These are phyloP conservation scores for Sicyos baderoa DNA, from an alignment of 306 rosid species.

Conservation along the genomic window DNA sequence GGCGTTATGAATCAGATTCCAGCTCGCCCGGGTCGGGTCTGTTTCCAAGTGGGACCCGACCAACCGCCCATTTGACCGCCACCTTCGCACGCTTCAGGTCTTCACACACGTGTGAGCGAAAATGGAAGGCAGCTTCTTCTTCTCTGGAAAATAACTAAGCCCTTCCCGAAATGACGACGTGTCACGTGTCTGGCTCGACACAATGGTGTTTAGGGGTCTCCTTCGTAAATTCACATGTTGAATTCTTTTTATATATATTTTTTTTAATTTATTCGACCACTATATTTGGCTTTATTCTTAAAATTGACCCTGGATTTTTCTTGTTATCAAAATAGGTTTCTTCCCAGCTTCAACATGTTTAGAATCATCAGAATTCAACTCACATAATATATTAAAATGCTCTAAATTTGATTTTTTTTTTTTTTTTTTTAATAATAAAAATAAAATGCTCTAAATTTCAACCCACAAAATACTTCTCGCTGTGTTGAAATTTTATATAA, in stretches of 20 bases:
- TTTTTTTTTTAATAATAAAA: no score
- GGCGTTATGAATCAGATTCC: not conserved
- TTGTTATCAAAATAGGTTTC: no score
- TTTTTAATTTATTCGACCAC: not conserved
- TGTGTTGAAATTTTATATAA: no score
- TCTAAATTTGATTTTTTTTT: no score
- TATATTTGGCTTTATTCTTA: not conserved
- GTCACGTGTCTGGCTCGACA: not conserved
- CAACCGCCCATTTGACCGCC: constrained; percentile 17
- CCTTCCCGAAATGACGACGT: not conserved
- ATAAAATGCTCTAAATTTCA: no score
- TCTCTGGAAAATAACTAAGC: not conserved
- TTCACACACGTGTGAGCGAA: not conserved
- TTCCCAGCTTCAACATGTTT: no score
- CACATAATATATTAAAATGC: no score
- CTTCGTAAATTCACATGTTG: not conserved
- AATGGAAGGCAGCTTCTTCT: not conserved
- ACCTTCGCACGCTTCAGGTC: not conserved
- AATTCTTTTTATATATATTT: not conserved
- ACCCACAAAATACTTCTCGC: no score
- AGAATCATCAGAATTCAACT: no score
- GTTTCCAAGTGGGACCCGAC: not conserved
- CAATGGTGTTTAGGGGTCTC: not conserved
- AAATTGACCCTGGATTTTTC: not conserved
- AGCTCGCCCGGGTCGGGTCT: not conserved